Evolutionary conservation across 768 basidiomycete species (phyloP), one percentile per base, ranked within the genome.

Genomic region (Tulasnella sp.): DNA sequence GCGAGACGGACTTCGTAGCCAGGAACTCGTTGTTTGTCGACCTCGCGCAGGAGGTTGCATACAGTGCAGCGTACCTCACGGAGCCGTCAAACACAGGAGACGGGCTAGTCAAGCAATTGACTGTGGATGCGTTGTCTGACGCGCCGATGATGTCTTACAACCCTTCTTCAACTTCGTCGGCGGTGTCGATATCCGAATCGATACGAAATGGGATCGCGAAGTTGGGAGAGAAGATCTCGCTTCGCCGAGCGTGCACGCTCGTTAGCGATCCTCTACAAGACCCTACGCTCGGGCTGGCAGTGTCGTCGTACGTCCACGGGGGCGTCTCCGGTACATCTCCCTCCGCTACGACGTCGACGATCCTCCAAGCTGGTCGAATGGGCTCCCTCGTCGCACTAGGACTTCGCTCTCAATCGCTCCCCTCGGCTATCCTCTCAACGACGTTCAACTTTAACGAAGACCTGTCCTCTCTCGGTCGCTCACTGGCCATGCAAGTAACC

Each of bases 1-100:
- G 96, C 85, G 96, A 99, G 85, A 97, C 96, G 72, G 96, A 99
- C 84, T 99, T 97, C 81, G 96, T 99, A 37, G 93, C 90, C 31
- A 85, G 93, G 79, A 96, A 94, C 80, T 88, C 91, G 76, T 85
- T 94, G 15, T 99, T 99, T 80, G 86, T 89, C 19, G 86, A 86
- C 74, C 87, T 96, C 49, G 91, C 92, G 15, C 86, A 87, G 52
- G 90, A 93, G 79, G 91, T 97, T 79, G 91, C 94, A 19, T 90
- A 93, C 79, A 94, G 93, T 0, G 89, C 91, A 40, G 94, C 94
- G 7, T 92, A 90, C 80, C 85, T 93, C 58, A 83, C 88, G 0
- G 88, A 89, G 74, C 87, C 89, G 67, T 39, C 72, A 42, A 25
- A 49, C 37, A 39, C 74, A 14, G 54, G 74, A 67, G 75, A 67